Evolutionary conservation across 2,329 filamentous ascomycete species (phyloP).

Genomic region (Ascosphaera apis): DNA sequence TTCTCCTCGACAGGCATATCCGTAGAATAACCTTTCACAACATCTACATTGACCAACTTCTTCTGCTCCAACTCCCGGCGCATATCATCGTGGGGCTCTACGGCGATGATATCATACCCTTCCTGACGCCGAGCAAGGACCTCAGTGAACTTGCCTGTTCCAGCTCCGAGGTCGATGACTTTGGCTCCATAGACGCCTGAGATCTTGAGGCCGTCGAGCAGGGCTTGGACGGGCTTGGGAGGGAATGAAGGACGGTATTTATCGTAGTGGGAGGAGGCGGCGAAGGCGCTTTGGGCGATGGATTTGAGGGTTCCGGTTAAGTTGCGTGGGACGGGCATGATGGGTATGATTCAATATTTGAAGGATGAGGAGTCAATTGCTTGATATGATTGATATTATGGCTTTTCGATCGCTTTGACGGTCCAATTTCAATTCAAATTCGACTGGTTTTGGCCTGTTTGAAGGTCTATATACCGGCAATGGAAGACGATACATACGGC

Average conservation of each 20-base stretch:
- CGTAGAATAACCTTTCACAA: slow-evolving; percentile 34
- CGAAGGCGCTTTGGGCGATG: slow-evolving; percentile 30
- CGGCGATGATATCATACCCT: slow-evolving; percentile 33
- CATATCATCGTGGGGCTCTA: slow-evolving; percentile 47
- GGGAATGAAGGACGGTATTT: slow-evolving; percentile 45
- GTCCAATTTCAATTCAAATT: too few relatives aligned
- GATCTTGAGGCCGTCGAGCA: slow-evolving; percentile 34
- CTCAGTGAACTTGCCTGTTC: slow-evolving; percentile 50
- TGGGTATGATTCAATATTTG: too few relatives aligned
- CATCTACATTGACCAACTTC: slow-evolving; percentile 29
- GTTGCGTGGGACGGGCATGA: not conserved
- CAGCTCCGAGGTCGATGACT: slow-evolving; percentile 42
- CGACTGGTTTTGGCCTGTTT: too few relatives aligned
- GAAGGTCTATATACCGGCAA: too few relatives aligned
- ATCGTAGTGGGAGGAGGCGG: slow-evolving; percentile 42
- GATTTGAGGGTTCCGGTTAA: not conserved
- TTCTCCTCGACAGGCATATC: slow-evolving; percentile 31
- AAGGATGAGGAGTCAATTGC: too few relatives aligned
- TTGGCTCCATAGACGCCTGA: slow-evolving; percentile 22
- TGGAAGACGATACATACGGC: too few relatives aligned
- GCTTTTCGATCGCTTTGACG: too few relatives aligned
- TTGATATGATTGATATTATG: too few relatives aligned
- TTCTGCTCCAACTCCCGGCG: slow-evolving; percentile 36
- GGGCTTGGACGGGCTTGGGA: slow-evolving; percentile 29
- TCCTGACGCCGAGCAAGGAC: slow-evolving; percentile 35